These are phyloP conservation scores for Bothriochloa decipiens DNA, from an alignment of 176 grass and related monocot species.

Conservation along the genomic window DNA sequence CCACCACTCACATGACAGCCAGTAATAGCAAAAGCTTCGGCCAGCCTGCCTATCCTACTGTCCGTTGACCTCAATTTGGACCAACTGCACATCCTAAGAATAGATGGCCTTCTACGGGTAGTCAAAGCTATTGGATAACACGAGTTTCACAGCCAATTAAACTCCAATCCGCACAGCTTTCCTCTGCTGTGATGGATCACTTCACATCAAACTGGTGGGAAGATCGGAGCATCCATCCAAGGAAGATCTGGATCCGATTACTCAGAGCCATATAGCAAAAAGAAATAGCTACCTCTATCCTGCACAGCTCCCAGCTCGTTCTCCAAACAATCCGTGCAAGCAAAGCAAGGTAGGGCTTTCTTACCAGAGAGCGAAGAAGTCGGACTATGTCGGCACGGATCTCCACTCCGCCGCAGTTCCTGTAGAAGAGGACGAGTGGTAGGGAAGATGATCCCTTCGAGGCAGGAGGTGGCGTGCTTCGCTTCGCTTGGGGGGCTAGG, in stretches of 20 bases:
- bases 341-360: slow-evolving; percentile 9
- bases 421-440: neutral
- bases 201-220: neutral
- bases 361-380: slow-evolving; percentile 23
- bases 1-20: slow-evolving; percentile 2
- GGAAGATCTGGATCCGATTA: neutral
- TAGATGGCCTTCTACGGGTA: slow-evolving; percentile 13
- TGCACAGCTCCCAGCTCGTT: neutral
- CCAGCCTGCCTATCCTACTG: neutral
- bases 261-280: neutral
- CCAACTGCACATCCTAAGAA: slow-evolving; percentile 12
- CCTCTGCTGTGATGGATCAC: neutral
- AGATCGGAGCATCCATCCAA: neutral
- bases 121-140: slow-evolving; percentile 20
- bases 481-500: neutral
- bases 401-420: neutral
- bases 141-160: slow-evolving; percentile 23
- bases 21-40: slow-evolving; percentile 26
- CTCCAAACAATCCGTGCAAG: neutral
- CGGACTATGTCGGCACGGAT: neutral
- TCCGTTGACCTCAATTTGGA: slow-evolving; percentile 34
- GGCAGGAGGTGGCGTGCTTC: neutral
- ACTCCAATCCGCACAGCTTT: neutral
- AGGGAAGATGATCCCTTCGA: neutral
- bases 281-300: neutral